Evolutionary conservation across 495 filamentous ascomycete species (phyloP), one percentile per base, ranked within the genome.

Genomic region (Stereocaulon alpinum): DNA sequence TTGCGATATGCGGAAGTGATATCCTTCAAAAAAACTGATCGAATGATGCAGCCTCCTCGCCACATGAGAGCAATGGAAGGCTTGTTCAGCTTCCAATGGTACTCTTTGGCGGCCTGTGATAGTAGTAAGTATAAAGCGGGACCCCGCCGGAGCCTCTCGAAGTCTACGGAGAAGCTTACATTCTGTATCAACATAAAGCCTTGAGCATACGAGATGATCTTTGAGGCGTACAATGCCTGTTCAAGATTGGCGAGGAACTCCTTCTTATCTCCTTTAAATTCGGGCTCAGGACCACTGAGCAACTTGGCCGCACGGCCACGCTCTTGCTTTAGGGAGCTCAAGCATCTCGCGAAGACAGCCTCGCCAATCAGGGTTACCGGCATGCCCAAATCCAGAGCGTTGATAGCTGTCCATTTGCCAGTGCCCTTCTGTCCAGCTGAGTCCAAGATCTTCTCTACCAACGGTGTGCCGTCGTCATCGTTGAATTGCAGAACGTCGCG

Each of bases 101-200:
- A 98, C 71, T 96, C 87, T 74, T 88, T 92, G 72, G 91, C 93
- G 66, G 93, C 92, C 90, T 87, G 66, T 50, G 61, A 40, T 56
- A 41, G 5, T 18, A 53, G 52, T 69, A 40, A 69, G 40, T 37
- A 49, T 80, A n/a, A 15, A 40, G 20, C 27, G 3, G 22, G 22
- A 41, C 44, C 40, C 32, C 34, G 30, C 15, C 24, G 9, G 34
- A 17, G 7, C 40, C 15, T 6, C 29, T 37, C 14, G 37, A 6
- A 30, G 32, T 17, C 24, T 51, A 29, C 17, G 30, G 11, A n/a
- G 11, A 52, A 40, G 73, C 87, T 74, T 76, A 95, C 91, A 76
- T 95, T 85, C 79, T 97, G 93, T 82, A 98, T 96, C 70, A 98
- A 83, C 94, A 98, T 98, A 82, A 98, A 98, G 71, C 93, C 93